Percentiles rank a stretch among this genome's conserved stretches.
Conservation (phyloP, 768 basidiomycete genomes). For the Serendipita vermifera region DNA sequence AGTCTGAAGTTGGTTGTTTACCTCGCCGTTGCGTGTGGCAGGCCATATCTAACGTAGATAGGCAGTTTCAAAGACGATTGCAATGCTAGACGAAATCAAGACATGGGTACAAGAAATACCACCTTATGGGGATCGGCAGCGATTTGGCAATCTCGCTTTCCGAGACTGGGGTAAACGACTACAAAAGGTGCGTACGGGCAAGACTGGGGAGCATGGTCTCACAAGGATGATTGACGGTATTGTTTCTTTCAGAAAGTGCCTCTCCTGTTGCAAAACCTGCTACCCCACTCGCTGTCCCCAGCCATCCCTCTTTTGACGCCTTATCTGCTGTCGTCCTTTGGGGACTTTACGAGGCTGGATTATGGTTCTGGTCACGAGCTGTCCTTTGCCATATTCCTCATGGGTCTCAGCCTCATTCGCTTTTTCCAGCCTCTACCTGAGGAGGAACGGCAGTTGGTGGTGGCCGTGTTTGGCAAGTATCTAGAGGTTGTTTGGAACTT, state of each 20-base stretch:
- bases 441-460: slow-evolving; percentile 47
- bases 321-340: slow-evolving; percentile 73
- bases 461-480: slow-evolving; percentile 67
- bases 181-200: slow-evolving; percentile 48
- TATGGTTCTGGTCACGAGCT: slow-evolving; percentile 96
- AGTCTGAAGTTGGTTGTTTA: slow-evolving; percentile 5
- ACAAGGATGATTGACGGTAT: slow-evolving; percentile 4
- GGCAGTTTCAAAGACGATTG: slow-evolving; percentile 26
- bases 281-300: slow-evolving; percentile 32
- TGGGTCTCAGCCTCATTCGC: slow-evolving; percentile 55
- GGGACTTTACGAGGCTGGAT: slow-evolving; percentile 82
- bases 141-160: slow-evolving; percentile 89
- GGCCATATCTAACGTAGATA: background rate
- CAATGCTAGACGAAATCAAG: slow-evolving; percentile 52
- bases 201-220: background rate
- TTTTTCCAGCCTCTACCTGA: slow-evolving; percentile 44
- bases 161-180: slow-evolving; percentile 69
- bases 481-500: slow-evolving; percentile 69
- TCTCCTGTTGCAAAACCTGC: slow-evolving; percentile 34
- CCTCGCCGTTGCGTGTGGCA: background rate
- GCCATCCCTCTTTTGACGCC: slow-evolving; percentile 58
- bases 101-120: slow-evolving; percentile 75
- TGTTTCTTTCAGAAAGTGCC: slow-evolving; percentile 36
- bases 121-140: slow-evolving; percentile 54
- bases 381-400: slow-evolving; percentile 68